Evolutionary conservation across 2,329 filamentous ascomycete species (phyloP).

Genomic region (Talaromyces sp.): DNA sequence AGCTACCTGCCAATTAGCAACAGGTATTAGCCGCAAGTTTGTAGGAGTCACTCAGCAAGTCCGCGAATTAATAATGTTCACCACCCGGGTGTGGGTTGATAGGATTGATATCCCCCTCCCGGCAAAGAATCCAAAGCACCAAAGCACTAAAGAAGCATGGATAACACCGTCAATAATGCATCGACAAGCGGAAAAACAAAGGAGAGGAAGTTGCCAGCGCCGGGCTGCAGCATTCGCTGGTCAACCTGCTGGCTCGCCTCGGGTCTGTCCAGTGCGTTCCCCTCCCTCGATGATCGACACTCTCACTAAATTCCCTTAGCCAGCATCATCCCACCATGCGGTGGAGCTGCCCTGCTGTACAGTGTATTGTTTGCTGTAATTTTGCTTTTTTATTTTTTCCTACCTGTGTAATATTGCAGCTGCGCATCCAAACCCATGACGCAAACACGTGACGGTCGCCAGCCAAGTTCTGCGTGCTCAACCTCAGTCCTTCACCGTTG

Average conservation of each 20-base stretch:
- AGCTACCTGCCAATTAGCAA: neutral
- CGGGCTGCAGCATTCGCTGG: neutral
- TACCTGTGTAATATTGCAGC: constrained; percentile 9
- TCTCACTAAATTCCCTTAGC: constrained; percentile 1
- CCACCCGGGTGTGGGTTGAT: neutral
- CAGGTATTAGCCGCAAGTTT: neutral
- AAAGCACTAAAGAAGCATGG: no score
- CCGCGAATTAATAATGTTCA: neutral
- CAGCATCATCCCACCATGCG: constrained; percentile 2
- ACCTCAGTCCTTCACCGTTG: constrained; percentile 18
- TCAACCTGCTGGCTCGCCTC: neutral
- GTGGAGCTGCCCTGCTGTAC: constrained; percentile 5
- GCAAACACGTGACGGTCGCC: constrained; percentile 29
- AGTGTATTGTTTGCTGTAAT: neutral
- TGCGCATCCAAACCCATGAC: constrained; percentile 27
- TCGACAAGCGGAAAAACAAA: neutral
- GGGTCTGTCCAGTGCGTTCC: neutral
- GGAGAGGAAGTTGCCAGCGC: neutral
- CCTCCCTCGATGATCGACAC: constrained; percentile 1
- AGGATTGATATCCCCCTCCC: neutral
- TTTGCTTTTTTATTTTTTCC: constrained; percentile 10
- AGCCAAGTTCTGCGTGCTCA: neutral
- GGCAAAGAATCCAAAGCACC: no score
- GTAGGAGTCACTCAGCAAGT: no score
- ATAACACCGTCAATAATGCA: neutral